Evolutionary conservation across 768 basidiomycete genomes (phyloP).

Genomic region (Lentinula sp.): DNA sequence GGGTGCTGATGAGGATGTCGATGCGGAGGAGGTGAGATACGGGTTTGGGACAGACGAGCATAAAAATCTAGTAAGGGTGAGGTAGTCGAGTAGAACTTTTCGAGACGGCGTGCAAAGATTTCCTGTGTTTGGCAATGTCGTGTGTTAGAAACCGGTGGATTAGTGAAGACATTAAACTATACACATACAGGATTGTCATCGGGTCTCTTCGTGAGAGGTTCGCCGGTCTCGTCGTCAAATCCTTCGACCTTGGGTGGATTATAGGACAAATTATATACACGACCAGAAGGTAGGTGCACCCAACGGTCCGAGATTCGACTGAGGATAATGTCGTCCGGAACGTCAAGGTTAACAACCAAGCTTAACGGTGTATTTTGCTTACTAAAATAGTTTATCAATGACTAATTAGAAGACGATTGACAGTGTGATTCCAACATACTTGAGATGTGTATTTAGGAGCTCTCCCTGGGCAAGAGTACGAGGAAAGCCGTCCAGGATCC

Average conservation of each 20-base stretch:
- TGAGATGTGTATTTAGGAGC: constrained; percentile 70
- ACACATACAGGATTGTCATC: constrained; percentile 81
- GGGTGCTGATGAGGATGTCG: constrained; percentile 36
- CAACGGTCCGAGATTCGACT: constrained; percentile 85
- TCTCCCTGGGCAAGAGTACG: constrained; percentile 81
- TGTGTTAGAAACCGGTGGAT: constrained; percentile 5
- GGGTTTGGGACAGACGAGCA: constrained; percentile 24
- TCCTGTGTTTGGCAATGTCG: constrained; percentile 39
- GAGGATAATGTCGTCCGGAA: constrained; percentile 83
- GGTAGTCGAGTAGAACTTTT: constrained; percentile 74
- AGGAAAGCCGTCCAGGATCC: constrained; percentile 93
- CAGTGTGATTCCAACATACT: constrained; percentile 31
- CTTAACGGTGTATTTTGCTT: constrained; percentile 61
- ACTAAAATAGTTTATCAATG: constrained; percentile 27
- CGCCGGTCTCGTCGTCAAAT: constrained; percentile 81
- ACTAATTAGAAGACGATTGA: background rate
- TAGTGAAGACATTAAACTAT: background rate
- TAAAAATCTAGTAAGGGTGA: constrained; percentile 79
- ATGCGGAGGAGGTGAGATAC: constrained; percentile 15
- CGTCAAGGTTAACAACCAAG: constrained; percentile 80
- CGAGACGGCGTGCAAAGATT: constrained; percentile 68
- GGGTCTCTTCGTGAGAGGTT: constrained; percentile 79
- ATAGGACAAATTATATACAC: constrained; percentile 87
- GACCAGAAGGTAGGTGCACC: constrained; percentile 83
- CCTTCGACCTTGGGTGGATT: constrained; percentile 79